Evolutionary conservation across 2,329 filamentous ascomycete species (phyloP).

Genomic region (Colletotrichum shisoi): DNA sequence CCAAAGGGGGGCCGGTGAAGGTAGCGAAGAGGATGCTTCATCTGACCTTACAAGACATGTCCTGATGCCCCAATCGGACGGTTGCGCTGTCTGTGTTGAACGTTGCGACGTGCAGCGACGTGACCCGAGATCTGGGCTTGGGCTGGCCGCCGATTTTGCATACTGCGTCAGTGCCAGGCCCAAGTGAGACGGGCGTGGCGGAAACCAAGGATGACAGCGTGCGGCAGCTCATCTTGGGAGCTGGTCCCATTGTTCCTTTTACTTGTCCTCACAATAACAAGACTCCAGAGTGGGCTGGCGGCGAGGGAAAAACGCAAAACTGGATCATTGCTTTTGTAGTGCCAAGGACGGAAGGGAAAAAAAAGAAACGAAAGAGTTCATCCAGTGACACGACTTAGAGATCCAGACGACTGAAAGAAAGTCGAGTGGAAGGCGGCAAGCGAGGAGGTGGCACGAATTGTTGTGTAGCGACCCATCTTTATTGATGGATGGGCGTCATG

Average conservation of each 20-base stretch:
- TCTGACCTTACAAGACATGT: slow-evolving; percentile 7
- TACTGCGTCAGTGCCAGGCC: neutral
- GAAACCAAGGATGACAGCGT: slow-evolving; percentile 16
- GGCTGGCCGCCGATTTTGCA: slow-evolving; percentile 2
- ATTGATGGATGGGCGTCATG: neutral
- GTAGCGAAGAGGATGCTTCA: slow-evolving; percentile 10
- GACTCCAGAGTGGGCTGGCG: slow-evolving; percentile 1
- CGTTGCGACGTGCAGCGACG: slow-evolving; percentile 7
- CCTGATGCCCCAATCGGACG: neutral
- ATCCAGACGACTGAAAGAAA: neutral
- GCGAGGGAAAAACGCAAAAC: slow-evolving; percentile 12
- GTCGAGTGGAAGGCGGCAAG: neutral
- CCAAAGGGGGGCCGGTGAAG: neutral
- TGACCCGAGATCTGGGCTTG: neutral
- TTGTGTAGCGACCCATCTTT: slow-evolving; percentile 4
- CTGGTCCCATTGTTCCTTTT: slow-evolving; percentile 19
- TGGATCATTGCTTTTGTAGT: slow-evolving; percentile 19
- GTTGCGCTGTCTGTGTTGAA: slow-evolving; percentile 29
- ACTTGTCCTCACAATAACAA: neutral
- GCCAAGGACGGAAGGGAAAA: slow-evolving; percentile 3
- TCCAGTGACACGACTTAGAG: slow-evolving; percentile 11
- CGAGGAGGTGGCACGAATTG: neutral
- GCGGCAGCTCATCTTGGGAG: slow-evolving; percentile 11
- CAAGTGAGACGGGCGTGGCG: slow-evolving; percentile 8
- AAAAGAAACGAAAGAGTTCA: slow-evolving; percentile 27